Base-by-base conservation (phyloP, 805 yeast species). In the Lachancea sp. region DNA sequence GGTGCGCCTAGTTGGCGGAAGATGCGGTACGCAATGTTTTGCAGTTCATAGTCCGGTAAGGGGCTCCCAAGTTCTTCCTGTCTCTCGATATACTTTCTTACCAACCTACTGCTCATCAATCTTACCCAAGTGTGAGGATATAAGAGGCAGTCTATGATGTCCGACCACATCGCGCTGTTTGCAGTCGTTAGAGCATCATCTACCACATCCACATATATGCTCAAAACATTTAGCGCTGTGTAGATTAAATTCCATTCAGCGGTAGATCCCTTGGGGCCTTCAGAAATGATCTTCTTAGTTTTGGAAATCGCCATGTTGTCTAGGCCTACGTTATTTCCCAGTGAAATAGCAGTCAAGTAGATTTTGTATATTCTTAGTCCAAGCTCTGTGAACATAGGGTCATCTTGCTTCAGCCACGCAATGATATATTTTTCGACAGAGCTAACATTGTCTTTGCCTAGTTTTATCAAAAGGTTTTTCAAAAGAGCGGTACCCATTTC, bases 101-200 rank as follows among this genome's bases (percentile, higher is more conserved):
- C 58, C 24, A 86, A 64, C 39, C 89, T 68, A 5, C 80, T 64
- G 1, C 94, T 67, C 4, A 73, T 64, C 43, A 83, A 68, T 51
- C 97, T 75, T 5, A 89, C 83, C 97, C 97, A 89, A 1, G 92
- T 71, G 61, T 89, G 97, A 2, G 97, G 97, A 57, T 76, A 89
- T 38, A 89, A 65, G 40, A 88, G 68, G 21, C 78, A 62, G 3
- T 70, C 72, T 18, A 75, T 67, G 2, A 83, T 61, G 13, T 61
- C 56, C 2, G 58, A 49, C 88, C 90, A 83, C 7, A 73, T 51
- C 0, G 19, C 15, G 34, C 62, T 68, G 50, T 65, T 69, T 2
- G 49, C 52, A 1, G 37, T 28, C 3, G 45, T 40, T 34, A 67
- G 67, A 4, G 53, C 48, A 0, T 46, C 41, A 29, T 66, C 68